Conservation (phyloP, 1,139 yeast species). For the Protomyces arabidopsidicola region DNA sequence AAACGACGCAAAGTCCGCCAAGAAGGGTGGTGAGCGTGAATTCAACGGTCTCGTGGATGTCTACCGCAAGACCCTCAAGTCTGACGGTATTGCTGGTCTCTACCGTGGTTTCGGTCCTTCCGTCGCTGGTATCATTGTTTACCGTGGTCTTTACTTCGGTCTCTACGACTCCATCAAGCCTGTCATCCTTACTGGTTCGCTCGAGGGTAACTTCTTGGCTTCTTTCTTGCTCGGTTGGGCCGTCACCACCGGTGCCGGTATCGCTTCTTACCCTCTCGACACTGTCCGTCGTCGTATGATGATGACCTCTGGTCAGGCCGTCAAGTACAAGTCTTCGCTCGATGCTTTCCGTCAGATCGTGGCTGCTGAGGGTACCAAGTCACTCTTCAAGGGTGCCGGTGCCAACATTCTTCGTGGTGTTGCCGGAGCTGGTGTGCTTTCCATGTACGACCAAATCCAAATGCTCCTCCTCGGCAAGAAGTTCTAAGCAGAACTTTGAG, state of each 20-base stretch:
- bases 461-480: constrained; percentile 63
- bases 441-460: constrained; percentile 75
- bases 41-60: constrained; percentile 74
- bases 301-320: constrained; percentile 81
- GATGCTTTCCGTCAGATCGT: constrained; percentile 68
- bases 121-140: constrained; percentile 71
- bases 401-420: constrained; percentile 85
- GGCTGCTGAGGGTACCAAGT: constrained; percentile 64
- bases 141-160: constrained; percentile 83
- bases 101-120: constrained; percentile 84
- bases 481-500: constrained; percentile 2
- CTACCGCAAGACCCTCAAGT: constrained; percentile 67
- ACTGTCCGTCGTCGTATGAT: constrained; percentile 84
- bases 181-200: constrained; percentile 64
- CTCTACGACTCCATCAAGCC: constrained; percentile 76
- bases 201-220: constrained; percentile 67
- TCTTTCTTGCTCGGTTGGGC: constrained; percentile 75
- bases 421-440: constrained; percentile 82
- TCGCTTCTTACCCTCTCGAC: constrained; percentile 76
- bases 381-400: constrained; percentile 82
- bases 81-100: constrained; percentile 75
- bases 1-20: constrained; percentile 69
- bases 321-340: constrained; percentile 68
- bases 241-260: constrained; percentile 73
- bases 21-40: constrained; percentile 69